Evolutionary conservation across 495 filamentous ascomycete genomes (phyloP).

Genomic region (Neurospora africana): DNA sequence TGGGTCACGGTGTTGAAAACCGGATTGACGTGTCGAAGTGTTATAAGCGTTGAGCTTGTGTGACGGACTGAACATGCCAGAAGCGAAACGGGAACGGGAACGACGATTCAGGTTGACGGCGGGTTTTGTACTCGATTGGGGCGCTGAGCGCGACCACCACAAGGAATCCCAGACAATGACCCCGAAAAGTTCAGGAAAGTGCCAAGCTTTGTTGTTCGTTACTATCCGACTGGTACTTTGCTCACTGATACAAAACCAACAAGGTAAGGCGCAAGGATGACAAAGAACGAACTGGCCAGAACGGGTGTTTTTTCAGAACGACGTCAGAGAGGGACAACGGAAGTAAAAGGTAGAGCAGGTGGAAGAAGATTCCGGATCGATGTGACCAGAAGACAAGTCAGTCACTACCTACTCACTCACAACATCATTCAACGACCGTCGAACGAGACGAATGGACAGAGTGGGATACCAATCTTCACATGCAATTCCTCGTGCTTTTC

Average conservation of each 20-base stretch:
- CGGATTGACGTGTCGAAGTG: constrained; percentile 3
- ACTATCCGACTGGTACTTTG: background rate
- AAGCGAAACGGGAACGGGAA: background rate
- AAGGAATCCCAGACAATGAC: background rate
- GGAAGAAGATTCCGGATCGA: background rate
- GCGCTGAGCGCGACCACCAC: background rate
- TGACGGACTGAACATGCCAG: constrained; percentile 5
- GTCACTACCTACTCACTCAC: background rate
- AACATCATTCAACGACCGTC: background rate
- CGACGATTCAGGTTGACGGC: background rate
- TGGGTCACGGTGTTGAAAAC: constrained; percentile 18
- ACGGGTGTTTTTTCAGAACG: background rate
- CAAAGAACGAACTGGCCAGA: background rate
- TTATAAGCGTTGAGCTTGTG: constrained; percentile 13
- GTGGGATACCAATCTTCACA: background rate
- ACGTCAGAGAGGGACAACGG: background rate
- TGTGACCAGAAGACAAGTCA: background rate
- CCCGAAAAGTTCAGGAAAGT: constrained; percentile 1
- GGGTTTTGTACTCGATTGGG: background rate
- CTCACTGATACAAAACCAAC: background rate
- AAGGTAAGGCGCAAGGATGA: background rate
- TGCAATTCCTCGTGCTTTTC: background rate
- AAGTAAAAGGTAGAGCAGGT: background rate
- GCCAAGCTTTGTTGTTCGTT: background rate
- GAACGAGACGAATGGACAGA: background rate